Conservation (phyloP, 2,329 filamentous ascomycete species). For the Triangularia setosa region DNA sequence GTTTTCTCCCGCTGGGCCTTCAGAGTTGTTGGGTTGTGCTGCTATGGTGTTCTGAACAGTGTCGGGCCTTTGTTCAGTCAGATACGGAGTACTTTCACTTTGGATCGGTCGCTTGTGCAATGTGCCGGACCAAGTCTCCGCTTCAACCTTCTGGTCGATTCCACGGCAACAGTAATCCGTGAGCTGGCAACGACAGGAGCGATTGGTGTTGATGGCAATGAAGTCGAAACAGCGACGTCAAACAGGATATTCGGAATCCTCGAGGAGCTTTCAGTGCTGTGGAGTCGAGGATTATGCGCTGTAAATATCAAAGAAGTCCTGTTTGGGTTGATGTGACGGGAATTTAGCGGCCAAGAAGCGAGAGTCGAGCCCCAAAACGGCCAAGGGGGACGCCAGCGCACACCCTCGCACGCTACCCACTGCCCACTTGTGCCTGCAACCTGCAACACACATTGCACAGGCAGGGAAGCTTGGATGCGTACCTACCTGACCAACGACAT, state of each 20-base stretch:
- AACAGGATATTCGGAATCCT: background rate
- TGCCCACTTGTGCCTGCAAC: conserved; percentile 1
- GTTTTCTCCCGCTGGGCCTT: background rate
- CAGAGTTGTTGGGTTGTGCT: background rate
- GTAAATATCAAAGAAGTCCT: background rate
- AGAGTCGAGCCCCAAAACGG: conserved; percentile 20
- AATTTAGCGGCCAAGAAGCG: background rate
- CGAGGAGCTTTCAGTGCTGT: background rate
- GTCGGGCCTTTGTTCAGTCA: background rate
- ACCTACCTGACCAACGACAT: conserved; percentile 26
- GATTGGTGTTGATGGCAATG: background rate
- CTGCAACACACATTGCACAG: conserved; percentile 15
- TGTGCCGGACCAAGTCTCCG: conserved; percentile 7
- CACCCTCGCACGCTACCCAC: background rate
- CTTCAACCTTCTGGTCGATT: conserved; percentile 1
- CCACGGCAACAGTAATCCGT: background rate
- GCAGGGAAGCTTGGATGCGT: conserved; percentile 14
- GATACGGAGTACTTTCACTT: background rate
- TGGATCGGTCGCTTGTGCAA: background rate
- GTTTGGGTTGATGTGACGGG: background rate
- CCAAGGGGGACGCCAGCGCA: conserved; percentile 14
- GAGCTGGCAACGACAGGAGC: background rate
- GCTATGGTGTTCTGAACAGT: background rate
- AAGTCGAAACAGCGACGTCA: no score
- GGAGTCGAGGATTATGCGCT: background rate